Conservation (phyloP, 257 asterid species). For the Solanum neorickii region DNA sequence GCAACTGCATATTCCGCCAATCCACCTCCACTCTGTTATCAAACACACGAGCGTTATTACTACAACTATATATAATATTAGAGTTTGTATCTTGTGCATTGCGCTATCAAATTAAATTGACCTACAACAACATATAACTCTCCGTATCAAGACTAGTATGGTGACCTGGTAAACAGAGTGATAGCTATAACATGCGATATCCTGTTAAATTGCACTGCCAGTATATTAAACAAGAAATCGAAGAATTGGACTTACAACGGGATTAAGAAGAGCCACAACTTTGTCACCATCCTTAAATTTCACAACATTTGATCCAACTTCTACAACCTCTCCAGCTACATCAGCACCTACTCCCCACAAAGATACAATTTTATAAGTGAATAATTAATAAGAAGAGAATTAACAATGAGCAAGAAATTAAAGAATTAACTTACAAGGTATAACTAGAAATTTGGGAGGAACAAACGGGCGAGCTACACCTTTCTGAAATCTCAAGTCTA, state of each 20-base stretch:
- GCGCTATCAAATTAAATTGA: neutral
- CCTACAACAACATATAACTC: neutral
- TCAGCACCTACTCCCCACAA: slow-evolving; percentile 34
- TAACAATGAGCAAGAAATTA: neutral
- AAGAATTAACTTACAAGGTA: slow-evolving; percentile 34
- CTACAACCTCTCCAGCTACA: slow-evolving; percentile 56
- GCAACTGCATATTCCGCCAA: slow-evolving; percentile 47
- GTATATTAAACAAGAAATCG: too few species aligned
- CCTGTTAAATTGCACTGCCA: neutral
- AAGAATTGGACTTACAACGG: slow-evolving; percentile 19
- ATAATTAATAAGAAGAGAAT: neutral
- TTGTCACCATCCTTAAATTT: slow-evolving; percentile 50
- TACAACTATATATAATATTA: neutral
- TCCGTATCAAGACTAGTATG: too few species aligned
- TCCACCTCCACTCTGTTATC: slow-evolving; percentile 32
- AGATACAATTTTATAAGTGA: neutral
- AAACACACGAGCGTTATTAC: neutral
- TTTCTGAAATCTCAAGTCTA: slow-evolving; percentile 52
- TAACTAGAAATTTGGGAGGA: slow-evolving; percentile 34
- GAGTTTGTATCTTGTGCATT: neutral
- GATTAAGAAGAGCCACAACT: slow-evolving; percentile 31
- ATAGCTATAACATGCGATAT: too few species aligned
- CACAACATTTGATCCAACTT: slow-evolving; percentile 33
- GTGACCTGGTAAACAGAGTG: too few species aligned
- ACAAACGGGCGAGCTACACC: slow-evolving; percentile 42